Evolutionary conservation across 257 asterid species (phyloP), one percentile per base, ranked within the genome.

Genomic region (Perilla frutescens): DNA sequence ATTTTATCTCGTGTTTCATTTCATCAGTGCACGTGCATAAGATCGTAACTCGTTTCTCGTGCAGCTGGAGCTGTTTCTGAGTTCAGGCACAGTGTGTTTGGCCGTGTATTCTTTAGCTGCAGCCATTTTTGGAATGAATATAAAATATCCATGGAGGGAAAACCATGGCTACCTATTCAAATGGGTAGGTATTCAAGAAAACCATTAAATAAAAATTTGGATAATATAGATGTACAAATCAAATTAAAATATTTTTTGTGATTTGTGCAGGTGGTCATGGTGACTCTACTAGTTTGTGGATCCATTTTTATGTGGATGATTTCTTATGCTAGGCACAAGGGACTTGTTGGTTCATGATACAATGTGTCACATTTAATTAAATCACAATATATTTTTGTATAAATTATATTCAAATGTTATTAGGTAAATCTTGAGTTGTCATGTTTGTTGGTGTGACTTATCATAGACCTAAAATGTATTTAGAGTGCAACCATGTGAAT

Each of bases 71-170:
- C 90, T 94, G 49, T 88, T 89, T 72, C 80, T 94, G 57, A 89
- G 96, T 80, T 88, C 93, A 1, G 92, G 95, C 34, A 89, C 97
- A 12, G 90, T 94, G 40, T 87, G 95, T 65, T 62, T 91, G 76
- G 81, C 93, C 4, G 68, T 91, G 74, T 89, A 87, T 76, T 87
- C 95, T 48, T 79, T 91, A 77, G 90, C 81, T 59, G 96, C 93
- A 41, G 97, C 97, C 62, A 82, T 91, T n/a, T 94, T 94, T 31
- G 97, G 98, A 32, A 94, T 94, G 97, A 94, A 94, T 70, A 88
- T 94, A 62, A 91, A 91, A 7, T 73, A 91, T 76, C 82, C 88
- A 43, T 94, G 97, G 97, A 87, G 71, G 49, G 86, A 87, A 54
- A 81, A 66, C 80, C 96, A 90, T 68, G 86, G 89, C 34, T 62